Evolutionary conservation across 1,284 basidiomycete genomes (phyloP), one percentile per base, ranked within the genome.

Genomic region (Tilletia caries): DNA sequence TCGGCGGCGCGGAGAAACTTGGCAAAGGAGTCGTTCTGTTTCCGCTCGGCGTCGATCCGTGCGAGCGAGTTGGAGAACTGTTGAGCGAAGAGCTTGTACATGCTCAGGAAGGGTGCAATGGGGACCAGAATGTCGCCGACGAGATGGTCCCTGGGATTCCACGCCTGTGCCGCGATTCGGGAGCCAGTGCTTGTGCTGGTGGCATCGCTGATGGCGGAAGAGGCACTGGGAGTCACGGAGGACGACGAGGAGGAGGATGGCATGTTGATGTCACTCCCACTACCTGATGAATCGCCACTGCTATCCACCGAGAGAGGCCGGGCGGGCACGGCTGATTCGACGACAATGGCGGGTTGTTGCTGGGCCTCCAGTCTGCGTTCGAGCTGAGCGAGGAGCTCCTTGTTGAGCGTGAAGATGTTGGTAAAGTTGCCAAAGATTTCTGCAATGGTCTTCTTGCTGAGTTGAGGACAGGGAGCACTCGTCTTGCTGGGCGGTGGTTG

Each of bases 381-480:
- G 33, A 92, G 86, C 2, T 89, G 87, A 18, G 87, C 85, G 71
- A 89, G 88, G 79, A 93, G 89, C n/a, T 91, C 89, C 66, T 88
- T 89, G 83, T 93, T 92, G 67, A 95, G 86, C 76, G 92, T 92
- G 88, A 91, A 91, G 62, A 95, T 93, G 84, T 95, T 92, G 79
- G 91, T 89, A 79, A 95, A 93, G 82, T 94, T 94, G 73, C 90
- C 90, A 83, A 95, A 95, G 64, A 94, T 86, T 20, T 89, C 87
- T 2, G 88, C 89, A 71, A 95, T 86, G 64, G 89, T 88, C 15
- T 87, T 84, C 70, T 90, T 88, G 68, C 88, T 86, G 65, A 95
- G 86, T 23, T 93, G 84, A 4, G 91, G 89, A n/a, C 37, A 67
- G 37, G 72, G 75, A 81, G 79, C 43, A 89, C 82, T 70, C 87